These are phyloP conservation scores for Hortiboletus flavorubellus DNA, from an alignment of 768 basidiomycete species.

Conservation along the genomic window DNA sequence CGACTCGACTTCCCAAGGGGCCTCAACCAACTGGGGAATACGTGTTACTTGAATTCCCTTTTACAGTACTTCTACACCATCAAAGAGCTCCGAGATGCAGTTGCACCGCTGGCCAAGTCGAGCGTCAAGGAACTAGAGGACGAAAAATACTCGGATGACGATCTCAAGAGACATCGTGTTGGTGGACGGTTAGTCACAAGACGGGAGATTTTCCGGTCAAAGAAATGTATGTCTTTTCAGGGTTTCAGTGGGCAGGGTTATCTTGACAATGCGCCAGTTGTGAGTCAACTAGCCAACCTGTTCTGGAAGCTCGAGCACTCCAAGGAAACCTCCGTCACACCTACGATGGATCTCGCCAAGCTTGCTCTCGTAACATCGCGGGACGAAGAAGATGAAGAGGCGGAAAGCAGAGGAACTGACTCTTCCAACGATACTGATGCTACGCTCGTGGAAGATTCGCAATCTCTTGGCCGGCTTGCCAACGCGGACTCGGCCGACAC, in stretches of 20 bases:
- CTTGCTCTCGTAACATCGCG: constrained; percentile 87
- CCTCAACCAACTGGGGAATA: constrained; percentile 85
- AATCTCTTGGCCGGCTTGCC: constrained; percentile 26
- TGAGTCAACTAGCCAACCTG: constrained; percentile 71
- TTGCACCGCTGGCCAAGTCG: constrained; percentile 55
- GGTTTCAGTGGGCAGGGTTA: constrained; percentile 1
- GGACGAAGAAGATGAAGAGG: constrained; percentile 85
- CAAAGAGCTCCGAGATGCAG: constrained; percentile 77
- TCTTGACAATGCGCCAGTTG: constrained; percentile 48
- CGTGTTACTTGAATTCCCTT: constrained; percentile 81
- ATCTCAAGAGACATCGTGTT: constrained; percentile 79
- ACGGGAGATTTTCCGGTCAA: constrained; percentile 78
- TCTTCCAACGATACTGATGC: constrained; percentile 87
- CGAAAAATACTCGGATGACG: constrained; percentile 75
- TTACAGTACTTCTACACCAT: constrained; percentile 94
- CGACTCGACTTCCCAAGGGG: constrained; percentile 77
- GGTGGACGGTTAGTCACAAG: constrained; percentile 82
- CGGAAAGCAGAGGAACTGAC: constrained; percentile 68
- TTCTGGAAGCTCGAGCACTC: constrained; percentile 74
- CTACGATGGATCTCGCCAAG: constrained; percentile 83
- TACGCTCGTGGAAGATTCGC: constrained; percentile 78
- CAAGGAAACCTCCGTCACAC: constrained; percentile 68
- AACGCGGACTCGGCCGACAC: constrained; percentile 40
- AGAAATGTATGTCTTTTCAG: constrained; percentile 60
- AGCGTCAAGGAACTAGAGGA: constrained; percentile 57